Evolutionary conservation across 2,329 filamentous ascomycete species (phyloP).

Genomic region (Pestalotiopsis sp.): DNA sequence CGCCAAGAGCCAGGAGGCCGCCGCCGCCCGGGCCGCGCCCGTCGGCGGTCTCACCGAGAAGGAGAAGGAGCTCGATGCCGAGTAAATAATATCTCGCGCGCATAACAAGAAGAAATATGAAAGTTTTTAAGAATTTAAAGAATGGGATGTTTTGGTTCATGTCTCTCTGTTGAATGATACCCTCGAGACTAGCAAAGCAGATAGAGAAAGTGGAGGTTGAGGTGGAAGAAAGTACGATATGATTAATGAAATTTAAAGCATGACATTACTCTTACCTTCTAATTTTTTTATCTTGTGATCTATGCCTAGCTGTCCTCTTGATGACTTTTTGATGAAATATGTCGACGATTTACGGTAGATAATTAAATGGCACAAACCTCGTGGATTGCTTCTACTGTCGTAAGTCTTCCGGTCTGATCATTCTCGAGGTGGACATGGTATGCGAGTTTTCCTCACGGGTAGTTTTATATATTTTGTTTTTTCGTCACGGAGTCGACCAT

Average conservation of each 20-base stretch:
- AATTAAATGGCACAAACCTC: too few species aligned
- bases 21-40: neutral
- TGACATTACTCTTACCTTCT: neutral
- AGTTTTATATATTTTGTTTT: too few species aligned
- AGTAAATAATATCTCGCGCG: neutral
- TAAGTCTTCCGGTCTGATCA: too few species aligned
- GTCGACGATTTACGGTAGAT: too few species aligned
- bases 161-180: neutral
- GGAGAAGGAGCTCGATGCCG: conserved; percentile 5
- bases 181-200: neutral
- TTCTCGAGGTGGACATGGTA: too few species aligned
- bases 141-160: neutral
- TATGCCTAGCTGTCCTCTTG: neutral
- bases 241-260: neutral
- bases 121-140: neutral
- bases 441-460: too few species aligned
- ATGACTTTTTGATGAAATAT: too few species aligned
- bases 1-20: neutral
- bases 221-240: neutral
- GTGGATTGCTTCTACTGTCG: too few species aligned
- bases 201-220: neutral
- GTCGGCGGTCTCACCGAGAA: neutral
- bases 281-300: neutral
- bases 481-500: too few species aligned
- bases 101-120: neutral